Base-by-base conservation (phyloP, 1,284 basidiomycete species). In the Marasmius fiardii region DNA sequence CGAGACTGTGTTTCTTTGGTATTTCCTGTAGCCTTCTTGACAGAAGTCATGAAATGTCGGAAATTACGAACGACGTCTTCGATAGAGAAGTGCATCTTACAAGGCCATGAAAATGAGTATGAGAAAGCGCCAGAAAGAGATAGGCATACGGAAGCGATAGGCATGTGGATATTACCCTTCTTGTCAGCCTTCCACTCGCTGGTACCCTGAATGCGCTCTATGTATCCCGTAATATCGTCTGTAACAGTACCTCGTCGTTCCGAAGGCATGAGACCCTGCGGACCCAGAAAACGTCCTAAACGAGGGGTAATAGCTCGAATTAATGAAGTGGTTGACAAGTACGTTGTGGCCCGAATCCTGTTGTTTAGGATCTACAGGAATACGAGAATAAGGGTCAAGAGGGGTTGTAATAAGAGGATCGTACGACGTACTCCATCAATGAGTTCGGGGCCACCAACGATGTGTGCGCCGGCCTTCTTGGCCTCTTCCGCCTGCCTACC, bases 141-240 rank as follows among this genome's bases (percentile, higher is more conserved):
- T 10, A 31, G 58, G 67, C 71, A 61, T 60, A 85, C 90, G 69
- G 81, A 83, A 18, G 81, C 89, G 65, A 93, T 85, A 23, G 92
- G 82, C 58, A 88, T 82, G 49, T 92, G 83, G 55, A 98, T 93
- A 24, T 88, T 88, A 14, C 95, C 95, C 31, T 81, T 73, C 67
- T 90, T 89, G 74, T 98, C 94, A 11, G 93, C 92, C 70, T 87
- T 91, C 95, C 95, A 99, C 68, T 98, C 94, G 55, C 89, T 85
- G 11, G 87, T 88, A 11, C 92, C 92, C 53, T 86, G 84, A 26
- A 96, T 81, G 58, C 87, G 85, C 62, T 83, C 79, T 57, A 99
- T 88, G 57, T 90, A 93, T 14, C 85, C 84, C 14, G 77, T 85
- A 55, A 97, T 79, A 58, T 96, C 92, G 53, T 93, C 89, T 0